These are phyloP conservation scores for Phytophthora cryptogea DNA, from an alignment of 352 stramenopile genomes.

Conservation along the genomic window DNA sequence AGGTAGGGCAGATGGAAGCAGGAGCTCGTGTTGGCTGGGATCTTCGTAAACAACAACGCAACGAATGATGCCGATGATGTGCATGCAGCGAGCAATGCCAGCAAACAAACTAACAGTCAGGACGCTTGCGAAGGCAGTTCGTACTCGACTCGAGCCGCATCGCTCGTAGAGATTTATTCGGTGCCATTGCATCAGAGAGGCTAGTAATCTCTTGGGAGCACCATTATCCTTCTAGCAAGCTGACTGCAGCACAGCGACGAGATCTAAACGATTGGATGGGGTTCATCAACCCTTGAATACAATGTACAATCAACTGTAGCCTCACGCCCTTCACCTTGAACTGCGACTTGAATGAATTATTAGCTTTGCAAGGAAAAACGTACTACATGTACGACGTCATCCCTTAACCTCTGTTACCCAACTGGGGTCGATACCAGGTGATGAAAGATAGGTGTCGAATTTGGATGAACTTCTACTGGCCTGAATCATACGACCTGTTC, in stretches of 20 bases:
- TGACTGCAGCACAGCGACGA: too few relatives aligned
- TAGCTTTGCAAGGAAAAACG: conserved; percentile 2
- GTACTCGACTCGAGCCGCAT: too few relatives aligned
- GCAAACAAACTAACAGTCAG: too few relatives aligned
- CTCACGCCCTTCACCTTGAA: conserved; percentile 25
- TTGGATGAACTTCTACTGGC: conserved; percentile 13
- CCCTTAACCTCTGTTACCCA: conserved; percentile 6
- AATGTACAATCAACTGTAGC: conserved; percentile 19
- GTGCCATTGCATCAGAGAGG: too few relatives aligned
- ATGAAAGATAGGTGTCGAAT: background rate
- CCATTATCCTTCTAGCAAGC: too few relatives aligned
- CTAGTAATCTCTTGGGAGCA: too few relatives aligned
- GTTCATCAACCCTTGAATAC: background rate
- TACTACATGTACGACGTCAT: background rate
- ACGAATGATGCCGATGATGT: too few relatives aligned
- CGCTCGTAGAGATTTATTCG: background rate
- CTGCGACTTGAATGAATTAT: conserved; percentile 11
- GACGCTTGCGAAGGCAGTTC: too few relatives aligned
- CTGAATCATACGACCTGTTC: conserved; percentile 24
- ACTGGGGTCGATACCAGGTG: conserved; percentile 1
- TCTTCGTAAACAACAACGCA: too few relatives aligned
- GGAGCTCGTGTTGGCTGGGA: conserved; percentile 4
- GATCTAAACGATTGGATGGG: background rate
- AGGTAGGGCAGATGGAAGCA: conserved; percentile 9
- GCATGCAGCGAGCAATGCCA: too few relatives aligned